Evolutionary conservation across 2,329 filamentous ascomycete species (phyloP).

Genomic region (Neofusicoccum parvum): DNA sequence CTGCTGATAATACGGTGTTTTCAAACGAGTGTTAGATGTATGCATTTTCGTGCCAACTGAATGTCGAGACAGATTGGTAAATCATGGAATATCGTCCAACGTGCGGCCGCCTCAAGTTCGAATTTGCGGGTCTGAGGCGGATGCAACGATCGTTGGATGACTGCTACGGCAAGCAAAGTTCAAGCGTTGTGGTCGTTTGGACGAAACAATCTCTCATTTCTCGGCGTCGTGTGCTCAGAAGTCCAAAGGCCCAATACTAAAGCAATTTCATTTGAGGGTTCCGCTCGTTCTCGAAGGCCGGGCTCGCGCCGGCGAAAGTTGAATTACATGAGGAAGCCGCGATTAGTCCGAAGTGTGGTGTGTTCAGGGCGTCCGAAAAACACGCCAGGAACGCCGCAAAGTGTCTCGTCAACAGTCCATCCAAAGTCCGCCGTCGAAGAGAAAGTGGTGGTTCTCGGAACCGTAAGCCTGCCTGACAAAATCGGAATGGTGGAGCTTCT

Average conservation of each 20-base stretch:
- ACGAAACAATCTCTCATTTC: neutral
- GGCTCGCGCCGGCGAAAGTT: constrained; percentile 4
- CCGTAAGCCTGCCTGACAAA: neutral
- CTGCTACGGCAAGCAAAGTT: neutral
- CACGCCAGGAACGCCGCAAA: constrained; percentile 17
- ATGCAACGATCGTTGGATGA: neutral
- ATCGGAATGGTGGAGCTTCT: neutral
- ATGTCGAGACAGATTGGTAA: neutral
- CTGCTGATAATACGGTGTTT: neutral
- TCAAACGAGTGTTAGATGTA: neutral
- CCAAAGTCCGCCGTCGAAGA: constrained; percentile 19
- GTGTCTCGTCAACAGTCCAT: constrained; percentile 17
- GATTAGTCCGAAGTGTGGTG: neutral
- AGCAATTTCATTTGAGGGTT: constrained; percentile 9
- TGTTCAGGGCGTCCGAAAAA: constrained; percentile 1
- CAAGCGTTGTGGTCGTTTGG: neutral
- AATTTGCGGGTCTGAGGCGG: too few species aligned
- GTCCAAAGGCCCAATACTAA: constrained; percentile 7
- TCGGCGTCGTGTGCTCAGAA: neutral
- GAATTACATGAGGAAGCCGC: constrained; percentile 15
- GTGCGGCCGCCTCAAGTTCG: neutral
- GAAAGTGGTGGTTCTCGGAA: constrained; percentile 11
- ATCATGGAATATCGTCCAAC: neutral
- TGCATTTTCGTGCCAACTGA: neutral
- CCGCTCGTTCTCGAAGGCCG: constrained; percentile 12